Evolutionary conservation across 306 rosid species (phyloP).

Genomic region (Betula pendula): DNA sequence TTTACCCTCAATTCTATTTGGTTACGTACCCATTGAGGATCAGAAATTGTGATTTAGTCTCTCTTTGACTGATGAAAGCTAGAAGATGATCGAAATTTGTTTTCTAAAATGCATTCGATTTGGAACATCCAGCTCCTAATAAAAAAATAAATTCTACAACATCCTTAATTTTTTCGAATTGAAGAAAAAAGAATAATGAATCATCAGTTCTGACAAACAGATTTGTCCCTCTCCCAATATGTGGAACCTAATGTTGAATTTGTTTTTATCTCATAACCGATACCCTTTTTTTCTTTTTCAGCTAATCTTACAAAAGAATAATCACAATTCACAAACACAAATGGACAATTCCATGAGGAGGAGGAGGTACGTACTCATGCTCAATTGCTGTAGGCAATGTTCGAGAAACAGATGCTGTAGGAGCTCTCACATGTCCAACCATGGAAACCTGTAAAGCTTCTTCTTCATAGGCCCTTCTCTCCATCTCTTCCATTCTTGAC

Average conservation of each 20-base stretch:
- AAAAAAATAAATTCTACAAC: neutral
- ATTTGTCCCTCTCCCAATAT: neutral
- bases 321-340: constrained; percentile 10
- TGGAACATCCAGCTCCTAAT: neutral
- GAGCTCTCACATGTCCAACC: constrained; percentile 98
- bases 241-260: constrained; percentile 4
- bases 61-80: too few relatives aligned
- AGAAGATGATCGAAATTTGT: too few relatives aligned
- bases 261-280: constrained; percentile 19
- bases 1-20: neutral
- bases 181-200: constrained; percentile 23
- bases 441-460: constrained; percentile 95
- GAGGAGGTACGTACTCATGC: constrained; percentile 59
- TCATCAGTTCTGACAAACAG: neutral
- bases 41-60: too few relatives aligned
- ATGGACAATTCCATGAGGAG: constrained; percentile 33
- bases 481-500: constrained; percentile 84
- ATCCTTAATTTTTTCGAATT: neutral
- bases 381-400: constrained; percentile 65
- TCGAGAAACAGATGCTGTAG: constrained; percentile 64
- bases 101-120: neutral
- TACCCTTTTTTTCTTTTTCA: neutral
- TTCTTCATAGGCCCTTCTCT: constrained; percentile 88
- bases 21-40: too few relatives aligned
- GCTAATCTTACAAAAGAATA: constrained; percentile 50